Conservation (phyloP, 2,329 filamentous ascomycete species). For the Ophiostoma piceae region DNA sequence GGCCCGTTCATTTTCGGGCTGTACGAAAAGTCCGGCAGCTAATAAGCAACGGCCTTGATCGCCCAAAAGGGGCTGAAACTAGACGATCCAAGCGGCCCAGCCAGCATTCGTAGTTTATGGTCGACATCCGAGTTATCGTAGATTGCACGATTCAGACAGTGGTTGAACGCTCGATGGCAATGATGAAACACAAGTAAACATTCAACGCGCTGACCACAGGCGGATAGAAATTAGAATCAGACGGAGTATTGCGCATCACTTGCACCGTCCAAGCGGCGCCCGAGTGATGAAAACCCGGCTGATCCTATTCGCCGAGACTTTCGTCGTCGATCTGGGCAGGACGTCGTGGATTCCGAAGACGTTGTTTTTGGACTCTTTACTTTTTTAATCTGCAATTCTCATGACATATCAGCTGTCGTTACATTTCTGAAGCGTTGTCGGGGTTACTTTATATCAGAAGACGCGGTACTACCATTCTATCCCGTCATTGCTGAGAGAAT, state of each 20-base stretch:
- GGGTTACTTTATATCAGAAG: too few species aligned
- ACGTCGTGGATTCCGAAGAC: too few species aligned
- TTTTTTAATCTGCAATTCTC: too few species aligned
- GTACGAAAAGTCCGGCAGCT: neutral
- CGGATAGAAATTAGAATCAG: neutral
- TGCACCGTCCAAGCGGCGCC: neutral
- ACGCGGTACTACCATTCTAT: neutral
- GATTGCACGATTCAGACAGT: too few species aligned
- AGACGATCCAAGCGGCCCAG: neutral
- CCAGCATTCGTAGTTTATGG: too few species aligned
- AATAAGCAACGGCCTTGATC: neutral
- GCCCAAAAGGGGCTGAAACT: constrained; percentile 2
- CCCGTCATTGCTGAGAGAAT: neutral
- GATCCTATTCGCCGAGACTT: neutral
- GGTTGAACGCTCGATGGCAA: too few species aligned
- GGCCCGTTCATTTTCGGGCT: neutral
- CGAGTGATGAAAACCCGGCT: neutral
- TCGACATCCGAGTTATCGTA: too few species aligned
- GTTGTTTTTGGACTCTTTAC: too few species aligned
- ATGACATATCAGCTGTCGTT: neutral
- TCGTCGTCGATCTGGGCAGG: neutral
- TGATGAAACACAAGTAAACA: neutral
- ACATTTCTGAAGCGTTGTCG: neutral
- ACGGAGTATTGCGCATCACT: neutral
- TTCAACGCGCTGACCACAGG: neutral